phyloP scores from a whole-genome alignment of 2,329 filamentous ascomycete species.

The Fusarium marasasianum region DNA sequence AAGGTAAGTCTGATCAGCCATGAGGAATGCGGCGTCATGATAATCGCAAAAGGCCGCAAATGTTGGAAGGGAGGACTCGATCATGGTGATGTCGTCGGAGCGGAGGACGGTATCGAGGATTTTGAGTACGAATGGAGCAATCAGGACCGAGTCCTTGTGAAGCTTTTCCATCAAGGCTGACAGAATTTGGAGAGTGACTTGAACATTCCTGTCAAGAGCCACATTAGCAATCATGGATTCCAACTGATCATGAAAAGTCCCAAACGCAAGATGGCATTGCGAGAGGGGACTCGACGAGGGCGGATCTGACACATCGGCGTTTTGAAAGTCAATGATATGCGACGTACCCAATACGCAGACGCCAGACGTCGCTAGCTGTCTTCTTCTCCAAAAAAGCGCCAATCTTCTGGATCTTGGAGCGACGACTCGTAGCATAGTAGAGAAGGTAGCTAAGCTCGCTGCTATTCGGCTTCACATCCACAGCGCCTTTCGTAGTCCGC shows the following conservation, averaged over 20 bases:
- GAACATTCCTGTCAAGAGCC: constrained; percentile 75
- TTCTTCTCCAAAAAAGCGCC: constrained; percentile 94
- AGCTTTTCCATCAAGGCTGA: constrained; percentile 92
- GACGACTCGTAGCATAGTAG: constrained; percentile 94
- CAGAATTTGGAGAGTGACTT: constrained; percentile 93
- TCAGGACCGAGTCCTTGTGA: constrained; percentile 88
- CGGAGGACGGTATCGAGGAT: constrained; percentile 84
- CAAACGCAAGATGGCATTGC: not conserved
- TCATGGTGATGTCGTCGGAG: constrained; percentile 89
- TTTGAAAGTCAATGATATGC: constrained; percentile 12
- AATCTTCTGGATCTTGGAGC: constrained; percentile 96
- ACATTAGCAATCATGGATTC: constrained; percentile 6
- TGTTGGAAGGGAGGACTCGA: constrained; percentile 86
- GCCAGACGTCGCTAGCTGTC: constrained; percentile 90
- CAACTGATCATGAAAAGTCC: not conserved
- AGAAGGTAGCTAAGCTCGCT: constrained; percentile 97
- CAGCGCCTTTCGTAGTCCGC: constrained; percentile 86
- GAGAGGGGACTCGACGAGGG: not conserved
- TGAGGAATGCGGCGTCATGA: constrained; percentile 85
- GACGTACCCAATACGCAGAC: constrained; percentile 81
- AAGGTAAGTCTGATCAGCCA: constrained; percentile 86
- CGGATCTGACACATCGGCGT: constrained; percentile 24
- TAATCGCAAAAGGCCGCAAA: constrained; percentile 90
- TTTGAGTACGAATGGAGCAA: constrained; percentile 84
- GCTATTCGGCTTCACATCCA: constrained; percentile 94